phyloP scores from a whole-genome alignment of 2,329 filamentous ascomycete species.

The Aspergillus hiratsukae region DNA sequence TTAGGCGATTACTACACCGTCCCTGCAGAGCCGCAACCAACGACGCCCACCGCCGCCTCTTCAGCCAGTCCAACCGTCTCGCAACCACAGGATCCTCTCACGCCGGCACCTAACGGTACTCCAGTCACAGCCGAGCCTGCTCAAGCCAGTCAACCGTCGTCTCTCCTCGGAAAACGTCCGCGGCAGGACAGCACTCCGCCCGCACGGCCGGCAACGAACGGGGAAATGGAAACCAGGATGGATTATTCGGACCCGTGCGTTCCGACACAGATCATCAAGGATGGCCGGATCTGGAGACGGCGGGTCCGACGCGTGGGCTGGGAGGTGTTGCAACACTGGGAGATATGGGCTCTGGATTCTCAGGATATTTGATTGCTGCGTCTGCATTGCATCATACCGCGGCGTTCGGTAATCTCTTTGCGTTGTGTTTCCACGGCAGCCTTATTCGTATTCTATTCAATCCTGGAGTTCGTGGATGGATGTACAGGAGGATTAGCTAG shows the following conservation, averaged over 20 bases:
- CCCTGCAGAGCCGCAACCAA: slow-evolving; percentile 14
- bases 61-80: slow-evolving; percentile 2
- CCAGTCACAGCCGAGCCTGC: background rate
- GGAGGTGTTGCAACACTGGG: slow-evolving; percentile 40
- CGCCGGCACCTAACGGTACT: background rate
- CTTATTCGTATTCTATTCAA: background rate
- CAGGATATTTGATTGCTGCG: slow-evolving; percentile 28
- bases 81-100: background rate
- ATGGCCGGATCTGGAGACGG: slow-evolving; percentile 28
- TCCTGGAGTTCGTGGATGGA: background rate
- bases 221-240: background rate
- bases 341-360: slow-evolving; percentile 42
- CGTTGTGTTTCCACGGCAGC: background rate
- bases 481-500: background rate
- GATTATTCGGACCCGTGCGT: slow-evolving; percentile 9
- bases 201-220: background rate
- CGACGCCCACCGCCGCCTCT: slow-evolving; percentile 12
- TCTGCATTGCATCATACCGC: background rate
- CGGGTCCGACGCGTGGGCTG: slow-evolving; percentile 34
- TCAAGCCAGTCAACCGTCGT: background rate
- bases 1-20: slow-evolving; percentile 34
- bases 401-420: background rate
- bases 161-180: slow-evolving; percentile 19
- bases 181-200: slow-evolving; percentile 10
- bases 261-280: slow-evolving; percentile 5